A percentile compares a stretch with the other conserved stretches of the same genome.
phyloP scores from a whole-genome alignment of 2,329 filamentous ascomycete species.

The Sordariomycetes sp. region DNA sequence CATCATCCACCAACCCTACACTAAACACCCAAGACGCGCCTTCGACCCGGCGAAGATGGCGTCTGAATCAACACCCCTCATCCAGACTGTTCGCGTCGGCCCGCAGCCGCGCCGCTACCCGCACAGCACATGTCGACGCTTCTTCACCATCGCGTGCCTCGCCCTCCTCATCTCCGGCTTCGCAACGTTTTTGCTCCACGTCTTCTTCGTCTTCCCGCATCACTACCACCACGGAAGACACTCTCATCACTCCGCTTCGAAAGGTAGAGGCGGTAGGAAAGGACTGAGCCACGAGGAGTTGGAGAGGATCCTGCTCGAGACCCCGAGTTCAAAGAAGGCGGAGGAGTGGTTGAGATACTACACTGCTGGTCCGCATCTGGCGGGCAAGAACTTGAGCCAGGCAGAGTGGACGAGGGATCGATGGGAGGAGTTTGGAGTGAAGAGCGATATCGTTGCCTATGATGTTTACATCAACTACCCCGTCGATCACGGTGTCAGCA shows the following conservation, averaged over 20 bases:
- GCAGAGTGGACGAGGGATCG: conserved; percentile 66
- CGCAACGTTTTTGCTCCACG: conserved; percentile 36
- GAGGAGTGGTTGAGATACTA: conserved; percentile 73
- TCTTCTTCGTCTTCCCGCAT: conserved; percentile 30
- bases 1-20: no score
- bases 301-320: conserved; percentile 46
- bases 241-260: conserved; percentile 15
- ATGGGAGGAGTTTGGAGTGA: conserved; percentile 64
- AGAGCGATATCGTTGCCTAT: conserved; percentile 57
- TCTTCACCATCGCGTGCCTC: conserved; percentile 53
- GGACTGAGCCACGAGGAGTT: conserved; percentile 36
- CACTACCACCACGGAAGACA: conserved; percentile 22
- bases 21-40: no score
- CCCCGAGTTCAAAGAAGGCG: conserved; percentile 45
- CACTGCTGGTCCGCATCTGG: conserved; percentile 65
- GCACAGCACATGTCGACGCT: conserved; percentile 52
- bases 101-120: conserved; percentile 44
- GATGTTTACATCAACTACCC: conserved; percentile 75
- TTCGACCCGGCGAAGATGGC: no score
- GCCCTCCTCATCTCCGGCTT: conserved; percentile 44
- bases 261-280: conserved; percentile 12
- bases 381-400: conserved; percentile 70
- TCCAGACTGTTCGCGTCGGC: conserved; percentile 51
- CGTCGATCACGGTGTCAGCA: conserved; percentile 56
- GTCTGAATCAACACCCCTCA: conserved; percentile 55